Evolutionary conservation across 2,329 filamentous ascomycete species (phyloP).

Genomic region (Nemania diffusa): DNA sequence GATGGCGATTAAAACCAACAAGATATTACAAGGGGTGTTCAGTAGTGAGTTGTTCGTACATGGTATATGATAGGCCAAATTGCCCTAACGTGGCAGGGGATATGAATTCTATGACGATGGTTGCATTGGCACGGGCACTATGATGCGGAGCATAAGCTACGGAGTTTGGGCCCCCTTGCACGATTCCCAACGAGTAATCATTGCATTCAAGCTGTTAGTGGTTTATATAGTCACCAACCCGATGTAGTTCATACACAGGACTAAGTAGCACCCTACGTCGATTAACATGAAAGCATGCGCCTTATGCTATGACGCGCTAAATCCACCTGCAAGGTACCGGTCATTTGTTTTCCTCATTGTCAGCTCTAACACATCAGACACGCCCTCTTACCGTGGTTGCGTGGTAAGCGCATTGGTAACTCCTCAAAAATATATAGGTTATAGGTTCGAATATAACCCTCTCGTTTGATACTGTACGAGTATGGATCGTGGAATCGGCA

Average conservation of each 20-base stretch:
- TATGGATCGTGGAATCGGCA: conserved; percentile 35
- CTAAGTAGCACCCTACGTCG: neutral
- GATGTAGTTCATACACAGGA: neutral
- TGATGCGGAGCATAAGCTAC: conserved; percentile 28
- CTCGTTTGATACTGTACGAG: conserved; percentile 13
- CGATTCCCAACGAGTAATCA: neutral
- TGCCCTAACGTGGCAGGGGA: conserved; percentile 31
- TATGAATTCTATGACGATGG: conserved; percentile 43
- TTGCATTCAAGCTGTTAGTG: neutral
- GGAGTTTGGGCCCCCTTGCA: neutral
- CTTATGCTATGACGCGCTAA: neutral
- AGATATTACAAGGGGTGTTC: conserved; percentile 22
- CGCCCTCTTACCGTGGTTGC: neutral
- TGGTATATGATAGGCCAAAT: conserved; percentile 39
- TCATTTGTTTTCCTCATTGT: neutral
- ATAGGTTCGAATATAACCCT: neutral
- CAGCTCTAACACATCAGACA: neutral
- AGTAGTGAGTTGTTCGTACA: conserved; percentile 4
- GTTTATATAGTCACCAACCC: neutral
- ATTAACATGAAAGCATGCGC: neutral
- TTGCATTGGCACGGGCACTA: conserved; percentile 25
- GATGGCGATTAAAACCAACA: conserved; percentile 11
- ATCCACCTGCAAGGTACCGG: neutral
- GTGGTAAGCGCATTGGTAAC: neutral
- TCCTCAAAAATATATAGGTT: neutral